Evolutionary conservation across 2,329 filamentous ascomycete genomes (phyloP), one percentile per base, ranked within the genome.

Genomic region (Phialophora macrospora): DNA sequence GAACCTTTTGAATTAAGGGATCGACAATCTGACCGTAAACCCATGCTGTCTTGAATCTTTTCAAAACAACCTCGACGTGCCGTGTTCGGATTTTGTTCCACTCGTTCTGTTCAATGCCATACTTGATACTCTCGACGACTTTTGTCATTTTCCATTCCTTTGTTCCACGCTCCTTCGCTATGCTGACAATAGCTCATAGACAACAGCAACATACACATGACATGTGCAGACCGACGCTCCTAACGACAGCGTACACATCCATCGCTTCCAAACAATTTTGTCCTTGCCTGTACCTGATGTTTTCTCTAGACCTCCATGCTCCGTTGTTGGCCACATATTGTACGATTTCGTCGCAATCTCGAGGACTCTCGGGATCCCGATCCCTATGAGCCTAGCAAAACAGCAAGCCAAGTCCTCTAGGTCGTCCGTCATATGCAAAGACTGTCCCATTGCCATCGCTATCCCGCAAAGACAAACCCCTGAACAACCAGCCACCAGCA

Each of bases 361-460:
- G 54, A 51, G 20, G 14, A 48, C 28, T 55, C 46, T 54, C 41
- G 38, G 49, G 38, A 48, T 55, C 38, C 54, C 63, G 48, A 65
- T 30, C 38, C 24, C 59, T 60, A 41, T 38, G 55, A 51, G 46
- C 52, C 49, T 28, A 46, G 60, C 55, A 65, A 63, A 63, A 64
- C 63, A 65, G 63, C 60, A 65, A 65, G 62, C 62, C 62, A 65
- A 67, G 66, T 61, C 55, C 63, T 69, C 67, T 69, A 69, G 62
- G 65, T 64, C 67, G 51, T 69, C 63, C 65, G 49, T 67, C 67
- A 64, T 69, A 69, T 69, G 67, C 67, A 69, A 69, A 69, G 67
- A 69, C 65, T 64, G 67, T 66, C 56, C 65, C 65, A 60, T 62
- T 57, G 63, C 52, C 60, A 41, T 55, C 60, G 63, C 48, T 46